A percentile compares a stretch with the other conserved stretches of the same genome.
Evolutionary conservation across 148 eudicot species (phyloP).

Genomic region (Cornus florida): DNA sequence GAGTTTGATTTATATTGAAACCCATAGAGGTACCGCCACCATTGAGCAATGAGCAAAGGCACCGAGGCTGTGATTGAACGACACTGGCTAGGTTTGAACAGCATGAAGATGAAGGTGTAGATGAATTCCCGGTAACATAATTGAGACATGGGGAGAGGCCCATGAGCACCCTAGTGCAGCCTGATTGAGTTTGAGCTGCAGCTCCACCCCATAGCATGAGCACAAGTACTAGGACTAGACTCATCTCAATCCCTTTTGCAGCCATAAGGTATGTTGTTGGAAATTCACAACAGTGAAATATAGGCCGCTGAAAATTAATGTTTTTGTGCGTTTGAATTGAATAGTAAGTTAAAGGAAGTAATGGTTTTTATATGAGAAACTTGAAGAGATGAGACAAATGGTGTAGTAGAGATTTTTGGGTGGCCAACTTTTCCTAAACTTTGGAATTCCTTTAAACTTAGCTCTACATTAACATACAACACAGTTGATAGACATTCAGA

Average conservation of each 20-base stretch:
- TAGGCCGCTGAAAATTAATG: background rate
- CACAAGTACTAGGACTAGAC: constrained; percentile 15
- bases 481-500: too few species aligned
- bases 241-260: background rate
- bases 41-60: constrained; percentile 41
- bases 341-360: background rate
- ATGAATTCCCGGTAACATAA: constrained; percentile 27
- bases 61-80: constrained; percentile 37
- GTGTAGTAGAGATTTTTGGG: background rate
- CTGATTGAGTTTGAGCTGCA: constrained; percentile 18
- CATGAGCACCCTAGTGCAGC: constrained; percentile 28
- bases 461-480: too few species aligned
- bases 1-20: constrained; percentile 14
- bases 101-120: constrained; percentile 45
- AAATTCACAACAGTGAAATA: background rate
- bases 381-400: background rate
- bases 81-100: constrained; percentile 42
- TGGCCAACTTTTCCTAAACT: background rate
- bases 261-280: constrained; percentile 7
- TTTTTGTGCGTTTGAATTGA: background rate
- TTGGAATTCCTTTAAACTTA: background rate
- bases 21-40: constrained; percentile 28
- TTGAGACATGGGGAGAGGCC: constrained; percentile 41
- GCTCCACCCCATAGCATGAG: constrained; percentile 11
- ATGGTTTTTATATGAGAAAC: background rate